These are phyloP conservation scores for Scheffersomyces amazonensis DNA, from an alignment of 805 yeast genomes.

Conservation along the genomic window DNA sequence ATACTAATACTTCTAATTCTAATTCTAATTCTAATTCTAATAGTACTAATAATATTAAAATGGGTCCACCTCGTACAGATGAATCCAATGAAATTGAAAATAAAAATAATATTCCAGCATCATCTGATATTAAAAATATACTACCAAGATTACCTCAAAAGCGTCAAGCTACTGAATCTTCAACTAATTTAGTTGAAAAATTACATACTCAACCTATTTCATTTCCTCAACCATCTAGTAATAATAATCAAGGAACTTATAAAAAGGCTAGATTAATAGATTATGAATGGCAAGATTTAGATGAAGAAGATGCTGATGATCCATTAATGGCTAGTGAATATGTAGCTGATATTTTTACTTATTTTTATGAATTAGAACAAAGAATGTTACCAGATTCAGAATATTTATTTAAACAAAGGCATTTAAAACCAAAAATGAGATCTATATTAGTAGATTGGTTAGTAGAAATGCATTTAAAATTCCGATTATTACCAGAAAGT, in stretches of 20 bases:
- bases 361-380: slow-evolving; percentile 68
- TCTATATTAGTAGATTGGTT: slow-evolving; percentile 92
- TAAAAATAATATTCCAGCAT: slow-evolving; percentile 5
- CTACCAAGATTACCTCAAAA: slow-evolving; percentile 45
- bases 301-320: slow-evolving; percentile 66
- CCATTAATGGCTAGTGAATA: slow-evolving; percentile 90
- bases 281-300: slow-evolving; percentile 70
- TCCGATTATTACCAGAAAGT: slow-evolving; percentile 82
- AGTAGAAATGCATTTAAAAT: slow-evolving; percentile 82
- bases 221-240: slow-evolving; percentile 5
- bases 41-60: slow-evolving; percentile 2
- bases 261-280: slow-evolving; percentile 40
- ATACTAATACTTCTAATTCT: background rate
- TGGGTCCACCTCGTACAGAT: background rate
- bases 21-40: background rate
- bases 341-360: slow-evolving; percentile 81
- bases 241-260: slow-evolving; percentile 16
- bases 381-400: slow-evolving; percentile 72
- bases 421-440: slow-evolving; percentile 77
- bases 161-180: slow-evolving; percentile 55
- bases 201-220: slow-evolving; percentile 12
- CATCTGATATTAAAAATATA: too few species aligned
- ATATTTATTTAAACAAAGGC: slow-evolving; percentile 61
- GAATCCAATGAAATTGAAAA: slow-evolving; percentile 1
- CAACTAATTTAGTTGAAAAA: slow-evolving; percentile 42